These are phyloP conservation scores for Neonectria punicea DNA, from an alignment of 2,329 filamentous ascomycete species.

Conservation along the genomic window DNA sequence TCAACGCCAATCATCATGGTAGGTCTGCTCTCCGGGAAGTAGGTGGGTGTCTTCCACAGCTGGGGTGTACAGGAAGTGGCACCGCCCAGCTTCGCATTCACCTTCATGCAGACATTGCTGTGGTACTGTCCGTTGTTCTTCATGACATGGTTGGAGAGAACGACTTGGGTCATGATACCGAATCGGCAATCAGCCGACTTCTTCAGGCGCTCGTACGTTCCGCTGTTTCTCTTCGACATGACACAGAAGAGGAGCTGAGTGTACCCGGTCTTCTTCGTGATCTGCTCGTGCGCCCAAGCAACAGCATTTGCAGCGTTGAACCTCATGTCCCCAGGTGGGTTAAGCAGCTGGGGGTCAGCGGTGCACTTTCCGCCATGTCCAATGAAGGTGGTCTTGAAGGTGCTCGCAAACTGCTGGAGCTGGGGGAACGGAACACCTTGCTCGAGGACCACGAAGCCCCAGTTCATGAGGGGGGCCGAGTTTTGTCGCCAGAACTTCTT, in stretches of 20 bases:
- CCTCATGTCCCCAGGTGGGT: constrained; percentile 44
- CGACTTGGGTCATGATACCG: constrained; percentile 83
- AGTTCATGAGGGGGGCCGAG: constrained; percentile 69
- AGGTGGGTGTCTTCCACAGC: constrained; percentile 48
- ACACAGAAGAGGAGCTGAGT: constrained; percentile 87
- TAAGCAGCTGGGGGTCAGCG: constrained; percentile 48
- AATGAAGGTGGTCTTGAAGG: constrained; percentile 58
- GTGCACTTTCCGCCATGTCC: constrained; percentile 61
- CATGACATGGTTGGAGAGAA: constrained; percentile 76
- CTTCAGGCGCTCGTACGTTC: constrained; percentile 87
- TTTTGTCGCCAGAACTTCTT: constrained; percentile 80
- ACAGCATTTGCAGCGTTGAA: constrained; percentile 64
- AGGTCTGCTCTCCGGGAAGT: constrained; percentile 55
- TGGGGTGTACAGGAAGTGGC: constrained; percentile 66
- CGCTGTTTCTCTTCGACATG: constrained; percentile 75
- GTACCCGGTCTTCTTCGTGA: constrained; percentile 63
- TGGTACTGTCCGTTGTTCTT: constrained; percentile 84
- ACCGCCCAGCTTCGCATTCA: constrained; percentile 95
- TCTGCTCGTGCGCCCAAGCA: constrained; percentile 52
- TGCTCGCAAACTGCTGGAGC: constrained; percentile 47
- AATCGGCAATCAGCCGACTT: constrained; percentile 87
- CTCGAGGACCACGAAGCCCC: constrained; percentile 78
- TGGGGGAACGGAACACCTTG: constrained; percentile 58
- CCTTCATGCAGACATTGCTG: constrained; percentile 95
- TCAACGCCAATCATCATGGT: constrained; percentile 93